Percentiles rank a stretch among this genome's conserved stretches.
Conservation (phyloP, 1,284 basidiomycete genomes). For the Clitocybe nebularis region DNA sequence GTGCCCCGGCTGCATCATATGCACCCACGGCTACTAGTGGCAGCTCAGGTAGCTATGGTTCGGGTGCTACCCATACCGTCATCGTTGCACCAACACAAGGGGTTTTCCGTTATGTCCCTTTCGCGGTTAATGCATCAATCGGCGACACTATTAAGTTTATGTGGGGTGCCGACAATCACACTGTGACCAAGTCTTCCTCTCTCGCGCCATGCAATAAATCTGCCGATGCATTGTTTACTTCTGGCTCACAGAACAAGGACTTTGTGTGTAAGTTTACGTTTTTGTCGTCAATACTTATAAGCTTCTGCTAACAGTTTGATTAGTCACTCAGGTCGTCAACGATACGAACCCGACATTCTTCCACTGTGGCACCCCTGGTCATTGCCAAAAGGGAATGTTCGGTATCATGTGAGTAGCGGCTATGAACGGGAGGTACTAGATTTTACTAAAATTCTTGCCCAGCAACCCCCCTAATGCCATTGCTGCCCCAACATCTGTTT, state of each 20-base stretch:
- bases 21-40: constrained; percentile 35
- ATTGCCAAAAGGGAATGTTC: constrained; percentile 80
- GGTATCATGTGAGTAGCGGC: constrained; percentile 51
- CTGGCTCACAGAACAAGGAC: constrained; percentile 57
- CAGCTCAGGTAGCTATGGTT: constrained; percentile 33
- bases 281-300: neutral
- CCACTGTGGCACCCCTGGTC: constrained; percentile 64
- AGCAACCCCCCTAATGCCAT: constrained; percentile 57
- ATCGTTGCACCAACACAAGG: constrained; percentile 73
- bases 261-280: constrained; percentile 49
- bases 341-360: constrained; percentile 66
- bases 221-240: constrained; percentile 51
- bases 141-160: constrained; percentile 73
- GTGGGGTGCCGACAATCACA: constrained; percentile 73
- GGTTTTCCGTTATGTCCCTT: constrained; percentile 70
- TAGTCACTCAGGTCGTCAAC: constrained; percentile 67
- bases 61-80: constrained; percentile 64
- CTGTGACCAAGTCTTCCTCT: constrained; percentile 69
- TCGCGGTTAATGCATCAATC: constrained; percentile 66
- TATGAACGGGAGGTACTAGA: no score
- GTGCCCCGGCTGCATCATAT: constrained; percentile 37
- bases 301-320: no score
- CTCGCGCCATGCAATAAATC: constrained; percentile 71
- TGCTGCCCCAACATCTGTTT: constrained; percentile 41
- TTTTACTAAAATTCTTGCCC: constrained; percentile 6